These are phyloP conservation scores for Penicillium ucsense DNA, from an alignment of 495 filamentous ascomycete genomes.

Conservation along the genomic window DNA sequence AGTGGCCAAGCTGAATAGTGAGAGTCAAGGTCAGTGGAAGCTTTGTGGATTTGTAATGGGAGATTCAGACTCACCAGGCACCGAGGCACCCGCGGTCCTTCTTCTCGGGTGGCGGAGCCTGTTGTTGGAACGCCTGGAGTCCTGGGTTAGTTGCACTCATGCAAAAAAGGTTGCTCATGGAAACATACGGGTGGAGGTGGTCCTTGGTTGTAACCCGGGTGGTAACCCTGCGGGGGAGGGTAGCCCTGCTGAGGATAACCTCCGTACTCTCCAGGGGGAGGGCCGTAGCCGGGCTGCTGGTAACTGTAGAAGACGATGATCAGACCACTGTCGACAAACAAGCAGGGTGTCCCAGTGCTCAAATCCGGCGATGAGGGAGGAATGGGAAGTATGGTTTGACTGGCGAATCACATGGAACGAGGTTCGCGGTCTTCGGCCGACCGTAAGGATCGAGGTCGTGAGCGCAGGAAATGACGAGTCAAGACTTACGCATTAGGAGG, in stretches of 20 bases:
- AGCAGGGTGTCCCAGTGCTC: neutral
- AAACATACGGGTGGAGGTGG: constrained; percentile 5
- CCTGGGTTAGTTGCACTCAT: too few species aligned
- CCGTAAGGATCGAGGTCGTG: too few species aligned
- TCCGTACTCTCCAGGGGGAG: constrained; percentile 1
- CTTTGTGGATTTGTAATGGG: too few species aligned
- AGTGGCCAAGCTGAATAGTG: constrained; percentile 44
- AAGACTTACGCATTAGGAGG: constrained; percentile 10
- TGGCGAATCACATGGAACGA: too few species aligned
- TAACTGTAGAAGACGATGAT: constrained; percentile 2
- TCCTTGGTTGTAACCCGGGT: constrained; percentile 6
- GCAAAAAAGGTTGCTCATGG: too few species aligned
- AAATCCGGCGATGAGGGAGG: neutral
- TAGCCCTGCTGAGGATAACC: constrained; percentile 9
- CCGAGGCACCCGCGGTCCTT: constrained; percentile 49
- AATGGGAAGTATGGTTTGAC: neutral
- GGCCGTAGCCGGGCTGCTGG: constrained; percentile 1
- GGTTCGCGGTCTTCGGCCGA: too few species aligned
- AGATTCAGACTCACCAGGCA: constrained; percentile 39
- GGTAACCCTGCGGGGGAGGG: constrained; percentile 6
- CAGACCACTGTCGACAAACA: neutral
- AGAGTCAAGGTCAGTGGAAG: constrained; percentile 3
- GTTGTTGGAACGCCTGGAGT: too few species aligned
- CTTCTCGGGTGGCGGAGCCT: too few species aligned
- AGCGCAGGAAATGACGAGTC: neutral